Percentiles rank a stretch among this genome's conserved stretches.
These are phyloP conservation scores for Chalciporus sphaerocephalus DNA, from an alignment of 768 basidiomycete species.

Conservation along the genomic window DNA sequence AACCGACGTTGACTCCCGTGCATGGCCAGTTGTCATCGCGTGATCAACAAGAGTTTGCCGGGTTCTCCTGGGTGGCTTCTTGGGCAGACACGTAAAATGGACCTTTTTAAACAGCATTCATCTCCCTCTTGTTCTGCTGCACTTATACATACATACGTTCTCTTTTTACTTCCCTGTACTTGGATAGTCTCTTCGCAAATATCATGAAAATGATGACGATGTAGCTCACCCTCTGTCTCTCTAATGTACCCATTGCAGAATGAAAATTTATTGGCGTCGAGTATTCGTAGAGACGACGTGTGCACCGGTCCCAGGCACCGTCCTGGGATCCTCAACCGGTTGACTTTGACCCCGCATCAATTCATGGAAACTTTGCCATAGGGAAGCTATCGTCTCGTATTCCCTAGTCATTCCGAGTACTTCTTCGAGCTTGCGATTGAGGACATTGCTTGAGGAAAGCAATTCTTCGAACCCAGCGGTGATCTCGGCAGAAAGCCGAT, in stretches of 20 bases:
- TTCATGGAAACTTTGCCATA: constrained; percentile 80
- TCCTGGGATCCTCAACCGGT: constrained; percentile 32
- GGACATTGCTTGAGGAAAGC: constrained; percentile 74
- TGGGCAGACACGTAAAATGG: constrained; percentile 56
- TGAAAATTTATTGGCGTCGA: constrained; percentile 19
- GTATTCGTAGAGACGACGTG: constrained; percentile 45
- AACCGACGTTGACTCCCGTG: constrained; percentile 95
- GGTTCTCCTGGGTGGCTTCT: constrained; percentile 85
- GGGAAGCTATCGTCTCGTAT: constrained; percentile 80
- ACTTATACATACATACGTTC: constrained; percentile 29
- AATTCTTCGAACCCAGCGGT: constrained; percentile 82
- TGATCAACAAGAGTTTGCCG: constrained; percentile 94
- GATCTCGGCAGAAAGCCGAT: constrained; percentile 69
- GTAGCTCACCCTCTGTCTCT: constrained; percentile 16
- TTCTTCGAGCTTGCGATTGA: constrained; percentile 91
- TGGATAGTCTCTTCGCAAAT: constrained; percentile 33
- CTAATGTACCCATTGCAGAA: constrained; percentile 4
- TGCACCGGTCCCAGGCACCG: constrained; percentile 64
- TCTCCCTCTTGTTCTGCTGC: constrained; percentile 31
- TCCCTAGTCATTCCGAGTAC: constrained; percentile 89
- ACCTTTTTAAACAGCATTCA: constrained; percentile 25
- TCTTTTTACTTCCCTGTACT: constrained; percentile 35
- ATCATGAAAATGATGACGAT: constrained; percentile 17
- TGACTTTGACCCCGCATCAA: constrained; percentile 59
- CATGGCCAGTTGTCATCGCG: constrained; percentile 86